Evolutionary conservation across 192 early-diverging fungal species (phyloP), one percentile per base, ranked within the genome.

Genomic region (Chytriomyces sp.): DNA sequence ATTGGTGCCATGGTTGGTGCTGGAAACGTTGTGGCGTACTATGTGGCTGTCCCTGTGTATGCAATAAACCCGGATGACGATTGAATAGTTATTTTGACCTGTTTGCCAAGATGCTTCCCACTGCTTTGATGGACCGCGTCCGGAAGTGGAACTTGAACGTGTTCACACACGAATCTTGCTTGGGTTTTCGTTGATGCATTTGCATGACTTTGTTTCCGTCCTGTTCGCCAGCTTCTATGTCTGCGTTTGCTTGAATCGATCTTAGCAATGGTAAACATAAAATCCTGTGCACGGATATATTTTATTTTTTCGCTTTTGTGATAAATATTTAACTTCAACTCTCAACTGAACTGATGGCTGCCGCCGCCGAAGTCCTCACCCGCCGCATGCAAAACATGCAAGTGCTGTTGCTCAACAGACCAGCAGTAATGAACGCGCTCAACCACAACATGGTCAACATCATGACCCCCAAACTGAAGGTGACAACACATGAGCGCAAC

Each of bases 381-480:
- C 80, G 80, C 47, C 83, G 85, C 62, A 61, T 80, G 47, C 82
- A 84, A 50, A 84, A 82, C 18, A 65, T 82, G 48, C 83, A 84
- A 50, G 44, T 79, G n/a, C 84, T 87, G 68, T 50, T 85, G 8
- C 68, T 87, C 44, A 82, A 84, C 71, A 77, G 94, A 23, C 95
- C 95, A 5, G 86, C 88, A 67, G 90, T 88, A 10, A 81, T 94
- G 9, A 96, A 98, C 81, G 93, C 96, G 35, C 87, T 98, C 45
- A 94, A 91, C 76, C 80, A 90, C 73, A 81, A 85, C 47, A 97
- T 98, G 97, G 87, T 97, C 53, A 80, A 91, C 28, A 83, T 86
- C 73, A 96, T 97, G 77, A 83, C 84, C 53, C 90, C 91, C 18
- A 90, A 94, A 77, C 87, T 98, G 26, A 81, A 89, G 86, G 93